Conservation (phyloP, 1,284 basidiomycete species). For the Schizophyllum amplum region DNA sequence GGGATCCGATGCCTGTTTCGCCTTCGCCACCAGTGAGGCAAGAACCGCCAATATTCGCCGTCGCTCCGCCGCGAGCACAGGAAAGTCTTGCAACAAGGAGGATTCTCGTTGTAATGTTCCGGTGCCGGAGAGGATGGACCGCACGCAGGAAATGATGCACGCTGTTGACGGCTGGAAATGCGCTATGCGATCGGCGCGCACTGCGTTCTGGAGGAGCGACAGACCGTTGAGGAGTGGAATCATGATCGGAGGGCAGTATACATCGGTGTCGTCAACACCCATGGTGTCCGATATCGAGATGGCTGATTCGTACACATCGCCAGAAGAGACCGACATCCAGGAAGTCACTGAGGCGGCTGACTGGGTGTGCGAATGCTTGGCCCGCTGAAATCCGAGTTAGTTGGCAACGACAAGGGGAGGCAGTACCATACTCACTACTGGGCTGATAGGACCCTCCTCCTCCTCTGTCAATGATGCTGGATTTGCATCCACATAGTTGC, state of each 20-base stretch:
- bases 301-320: background rate
- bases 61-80: conserved; percentile 68
- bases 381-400: background rate
- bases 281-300: background rate
- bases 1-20: conserved; percentile 68
- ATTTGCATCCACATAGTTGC: conserved; percentile 74
- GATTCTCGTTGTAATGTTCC: conserved; percentile 86
- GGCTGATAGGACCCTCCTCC: conserved; percentile 40
- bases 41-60: conserved; percentile 80
- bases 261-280: background rate
- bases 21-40: conserved; percentile 78
- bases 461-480: conserved; percentile 34
- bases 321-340: conserved; percentile 23
- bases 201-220: conserved; percentile 79
- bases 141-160: conserved; percentile 91
- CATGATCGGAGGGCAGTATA: conserved; percentile 67
- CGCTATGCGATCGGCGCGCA: conserved; percentile 63
- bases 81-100: conserved; percentile 57
- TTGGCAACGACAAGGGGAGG: background rate
- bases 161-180: conserved; percentile 83
- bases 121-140: conserved; percentile 79
- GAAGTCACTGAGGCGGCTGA: conserved; percentile 45
- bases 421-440: conserved; percentile 25
- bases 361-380: conserved; percentile 35
- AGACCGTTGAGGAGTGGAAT: conserved; percentile 77